Base-by-base conservation (phyloP, 805 yeast species). In the Sugiyamaella marilandica region DNA sequence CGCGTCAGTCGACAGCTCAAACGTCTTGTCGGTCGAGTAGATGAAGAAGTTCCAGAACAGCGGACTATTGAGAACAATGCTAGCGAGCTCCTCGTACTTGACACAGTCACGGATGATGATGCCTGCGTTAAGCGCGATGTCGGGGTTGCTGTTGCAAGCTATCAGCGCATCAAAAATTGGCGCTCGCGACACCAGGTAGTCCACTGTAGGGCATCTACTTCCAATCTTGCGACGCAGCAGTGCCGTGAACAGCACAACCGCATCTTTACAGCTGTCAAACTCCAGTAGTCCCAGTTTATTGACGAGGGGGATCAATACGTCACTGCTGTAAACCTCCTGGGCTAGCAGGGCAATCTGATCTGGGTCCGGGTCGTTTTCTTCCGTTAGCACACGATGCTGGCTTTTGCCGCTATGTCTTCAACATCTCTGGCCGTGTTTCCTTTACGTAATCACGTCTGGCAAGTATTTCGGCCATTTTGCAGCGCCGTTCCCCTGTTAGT, bases 1-100 rank as follows among this genome's bases (percentile, higher is more conserved):
- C 1, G 96, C 81, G 65, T 90, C 97, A 0, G 97, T 87, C 53
- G 96, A 89, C 19, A 87, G 81, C 70, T 94, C 98, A 71, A 94
- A 94, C 29, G 85, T 82, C 3, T 84, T 84, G 36, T 78, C 74
- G 59, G 83, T 84, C 37, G 87, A 87, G 66, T 86, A 88, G 44
- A 79, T 81, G 69, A 94, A 92, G 62, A 82, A 84, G 56, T 81
- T 80, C 98, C 98, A 94, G 57, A 92, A 76, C 21, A 74, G 71
- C 16, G 80, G 77, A 57, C 82, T 82, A 41, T 75, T 70, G 41
- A 92, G 64, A 10, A 89, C 74, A 54, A 78, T 76, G 50, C 76
- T 73, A 33, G 86, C 78, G 51, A 94, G 74, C 45, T 73, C 76
- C 67, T 90, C 97, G 65, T 83, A 82, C 63, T 85, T 86, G 55